Conservation (phyloP, 441 rosid species). For the Gossypium aridum region DNA sequence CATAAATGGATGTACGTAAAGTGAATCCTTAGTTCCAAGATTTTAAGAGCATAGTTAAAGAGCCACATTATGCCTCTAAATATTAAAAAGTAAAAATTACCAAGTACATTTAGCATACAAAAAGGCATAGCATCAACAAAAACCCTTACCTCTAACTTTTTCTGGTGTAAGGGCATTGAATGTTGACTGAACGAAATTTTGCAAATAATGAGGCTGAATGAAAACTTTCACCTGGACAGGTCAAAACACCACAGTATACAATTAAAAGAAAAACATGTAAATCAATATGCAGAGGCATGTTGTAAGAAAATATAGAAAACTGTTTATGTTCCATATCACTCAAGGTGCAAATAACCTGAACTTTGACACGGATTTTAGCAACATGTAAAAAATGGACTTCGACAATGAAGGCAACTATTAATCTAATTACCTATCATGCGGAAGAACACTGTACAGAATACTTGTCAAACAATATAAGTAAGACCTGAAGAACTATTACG, state of each 20-base stretch:
- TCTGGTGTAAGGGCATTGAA: conserved; percentile 74
- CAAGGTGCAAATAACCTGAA: not conserved
- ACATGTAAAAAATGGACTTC: not conserved
- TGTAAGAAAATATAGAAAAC: not conserved
- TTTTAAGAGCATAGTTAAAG: not conserved
- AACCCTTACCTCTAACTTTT: conserved; percentile 66
- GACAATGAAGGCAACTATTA: not conserved
- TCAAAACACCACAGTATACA: not conserved
- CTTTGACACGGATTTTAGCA: not conserved
- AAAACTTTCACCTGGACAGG: conserved; percentile 85
- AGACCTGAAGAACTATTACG: not conserved
- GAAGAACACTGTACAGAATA: not conserved
- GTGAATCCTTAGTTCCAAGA: too few species aligned
- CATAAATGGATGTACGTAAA: too few species aligned
- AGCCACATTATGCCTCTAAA: not conserved
- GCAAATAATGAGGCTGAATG: conserved; percentile 69
- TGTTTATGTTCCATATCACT: not conserved
- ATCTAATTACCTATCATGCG: not conserved
- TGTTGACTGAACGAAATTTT: conserved; percentile 86
- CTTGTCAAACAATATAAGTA: not conserved
- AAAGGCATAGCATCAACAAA: not conserved
- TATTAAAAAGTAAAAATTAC: not conserved
- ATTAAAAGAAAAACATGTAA: not conserved
- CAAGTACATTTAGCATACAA: not conserved
- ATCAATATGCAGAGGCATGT: not conserved